Percentiles rank a stretch among this genome's conserved stretches.
phyloP scores from a whole-genome alignment of 257 asterid species.

The Oldenlandia corymbosa region DNA sequence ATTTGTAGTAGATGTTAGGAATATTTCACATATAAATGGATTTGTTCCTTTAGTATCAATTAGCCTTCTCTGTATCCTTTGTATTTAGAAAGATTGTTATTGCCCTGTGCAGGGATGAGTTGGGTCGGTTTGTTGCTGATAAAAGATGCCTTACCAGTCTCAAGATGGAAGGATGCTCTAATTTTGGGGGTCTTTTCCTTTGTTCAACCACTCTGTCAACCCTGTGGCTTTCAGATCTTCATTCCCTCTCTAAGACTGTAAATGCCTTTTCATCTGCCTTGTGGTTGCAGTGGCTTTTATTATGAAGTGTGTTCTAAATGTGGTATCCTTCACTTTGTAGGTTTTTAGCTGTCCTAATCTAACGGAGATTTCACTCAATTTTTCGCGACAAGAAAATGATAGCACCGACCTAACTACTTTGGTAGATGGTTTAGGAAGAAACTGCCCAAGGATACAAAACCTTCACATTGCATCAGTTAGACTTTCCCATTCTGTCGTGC shows the following conservation, averaged over 20 bases:
- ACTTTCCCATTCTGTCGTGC: slow-evolving; percentile 76
- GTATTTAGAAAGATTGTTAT: not conserved
- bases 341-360: slow-evolving; percentile 77
- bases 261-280: not conserved
- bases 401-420: slow-evolving; percentile 61
- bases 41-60: not conserved
- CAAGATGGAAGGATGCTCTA: slow-evolving; percentile 93
- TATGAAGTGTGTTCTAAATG: not conserved
- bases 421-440: slow-evolving; percentile 69
- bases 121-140: slow-evolving; percentile 75
- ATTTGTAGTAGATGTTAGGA: not conserved
- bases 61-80: not conserved
- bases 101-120: slow-evolving; percentile 66
- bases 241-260: slow-evolving; percentile 79
- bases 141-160: slow-evolving; percentile 72
- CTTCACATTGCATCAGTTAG: slow-evolving; percentile 72
- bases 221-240: slow-evolving; percentile 86
- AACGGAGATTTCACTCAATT: slow-evolving; percentile 76
- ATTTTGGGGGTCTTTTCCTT: slow-evolving; percentile 63
- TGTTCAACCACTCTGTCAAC: slow-evolving; percentile 65
- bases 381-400: slow-evolving; percentile 76
- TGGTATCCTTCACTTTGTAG: slow-evolving; percentile 26
- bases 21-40: not conserved
- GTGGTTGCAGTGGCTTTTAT: not conserved
- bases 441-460: slow-evolving; percentile 78